phyloP scores from a whole-genome alignment of 495 filamentous ascomycete genomes.

The Penicillium egyptiacum region DNA sequence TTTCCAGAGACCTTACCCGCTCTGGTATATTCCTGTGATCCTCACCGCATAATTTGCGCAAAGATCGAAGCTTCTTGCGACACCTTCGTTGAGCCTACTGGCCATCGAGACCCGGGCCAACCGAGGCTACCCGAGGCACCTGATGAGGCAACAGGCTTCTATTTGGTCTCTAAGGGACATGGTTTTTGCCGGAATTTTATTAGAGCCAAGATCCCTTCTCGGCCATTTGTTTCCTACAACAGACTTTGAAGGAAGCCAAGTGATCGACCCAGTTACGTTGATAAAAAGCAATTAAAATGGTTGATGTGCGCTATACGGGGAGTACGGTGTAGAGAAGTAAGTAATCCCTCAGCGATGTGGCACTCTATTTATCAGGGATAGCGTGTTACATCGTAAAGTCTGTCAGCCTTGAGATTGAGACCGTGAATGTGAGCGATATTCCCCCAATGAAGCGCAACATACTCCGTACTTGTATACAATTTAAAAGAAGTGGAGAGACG shows the following conservation, averaged over 20 bases:
- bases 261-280: conserved; percentile 2
- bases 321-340: background rate
- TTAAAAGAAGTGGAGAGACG: conserved; percentile 11
- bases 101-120: background rate
- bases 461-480: background rate
- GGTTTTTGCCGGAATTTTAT: conserved; percentile 10
- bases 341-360: background rate
- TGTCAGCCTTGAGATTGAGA: background rate
- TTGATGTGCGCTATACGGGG: background rate
- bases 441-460: no score
- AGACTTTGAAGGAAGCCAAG: conserved; percentile 10
- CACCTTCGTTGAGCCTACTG: background rate
- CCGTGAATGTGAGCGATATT: background rate
- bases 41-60: background rate
- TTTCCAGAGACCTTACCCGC: background rate
- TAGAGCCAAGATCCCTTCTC: background rate
- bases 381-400: conserved; percentile 1
- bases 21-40: background rate
- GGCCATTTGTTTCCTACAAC: conserved; percentile 1
- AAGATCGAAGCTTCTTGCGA: background rate
- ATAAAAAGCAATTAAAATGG: conserved; percentile 7
- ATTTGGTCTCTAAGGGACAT: conserved; percentile 16
- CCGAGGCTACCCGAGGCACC: conserved; percentile 20
- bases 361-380: background rate
- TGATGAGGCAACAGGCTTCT: conserved; percentile 7